Evolutionary conservation across 2,329 filamentous ascomycete species (phyloP).

Genomic region (Cercospora citrullina): DNA sequence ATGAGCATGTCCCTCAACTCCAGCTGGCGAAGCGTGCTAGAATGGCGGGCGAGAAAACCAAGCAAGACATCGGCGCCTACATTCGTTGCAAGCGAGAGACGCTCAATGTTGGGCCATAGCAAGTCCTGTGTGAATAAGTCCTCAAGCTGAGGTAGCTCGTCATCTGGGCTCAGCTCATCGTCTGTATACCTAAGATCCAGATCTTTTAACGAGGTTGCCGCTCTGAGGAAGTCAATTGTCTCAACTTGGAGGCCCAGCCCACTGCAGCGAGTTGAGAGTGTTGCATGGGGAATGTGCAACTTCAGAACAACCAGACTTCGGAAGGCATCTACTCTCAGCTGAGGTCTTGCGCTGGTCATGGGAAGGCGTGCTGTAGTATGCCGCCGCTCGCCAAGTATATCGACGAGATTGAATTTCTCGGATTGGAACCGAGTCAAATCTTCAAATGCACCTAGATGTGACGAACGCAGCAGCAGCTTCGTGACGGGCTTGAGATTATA

Average conservation of each 20-base stretch:
- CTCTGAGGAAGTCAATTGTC: slow-evolving; percentile 19
- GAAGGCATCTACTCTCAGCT: slow-evolving; percentile 18
- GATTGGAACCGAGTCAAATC: background rate
- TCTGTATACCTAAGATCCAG: slow-evolving; percentile 25
- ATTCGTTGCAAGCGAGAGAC: slow-evolving; percentile 22
- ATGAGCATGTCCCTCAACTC: background rate
- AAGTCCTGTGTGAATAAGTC: slow-evolving; percentile 17
- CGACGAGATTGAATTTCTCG: background rate
- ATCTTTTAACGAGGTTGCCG: slow-evolving; percentile 12
- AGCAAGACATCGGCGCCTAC: slow-evolving; percentile 25
- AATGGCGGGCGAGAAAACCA: slow-evolving; percentile 25
- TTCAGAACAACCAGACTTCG: slow-evolving; percentile 14
- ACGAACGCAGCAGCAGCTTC: slow-evolving; percentile 18
- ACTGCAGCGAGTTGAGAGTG: slow-evolving; percentile 1
- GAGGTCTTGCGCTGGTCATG: slow-evolving; percentile 1
- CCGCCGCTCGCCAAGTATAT: background rate
- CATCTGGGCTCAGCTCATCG: slow-evolving; percentile 23
- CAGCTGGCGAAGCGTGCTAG: background rate
- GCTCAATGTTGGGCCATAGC: slow-evolving; percentile 22
- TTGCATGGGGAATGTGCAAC: slow-evolving; percentile 23
- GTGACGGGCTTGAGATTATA: slow-evolving; percentile 20
- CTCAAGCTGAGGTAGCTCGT: slow-evolving; percentile 19
- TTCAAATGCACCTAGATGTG: slow-evolving; percentile 17
- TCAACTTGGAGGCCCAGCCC: slow-evolving; percentile 11
- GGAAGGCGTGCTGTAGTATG: background rate